Evolutionary conservation across 495 filamentous ascomycete species (phyloP).

Genomic region (Immersiella caudata): DNA sequence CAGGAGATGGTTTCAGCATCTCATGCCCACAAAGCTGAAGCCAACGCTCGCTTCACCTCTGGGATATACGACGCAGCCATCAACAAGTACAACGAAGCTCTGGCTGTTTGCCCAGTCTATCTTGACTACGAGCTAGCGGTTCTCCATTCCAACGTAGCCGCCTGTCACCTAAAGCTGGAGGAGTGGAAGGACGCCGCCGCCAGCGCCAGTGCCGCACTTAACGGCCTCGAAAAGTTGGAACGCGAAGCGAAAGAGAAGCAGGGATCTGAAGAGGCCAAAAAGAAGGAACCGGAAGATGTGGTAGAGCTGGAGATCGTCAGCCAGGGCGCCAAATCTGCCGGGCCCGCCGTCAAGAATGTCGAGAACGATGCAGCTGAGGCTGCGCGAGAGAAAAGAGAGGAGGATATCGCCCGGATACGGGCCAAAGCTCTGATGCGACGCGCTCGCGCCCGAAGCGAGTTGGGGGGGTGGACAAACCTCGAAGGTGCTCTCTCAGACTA

Average conservation of each 20-base stretch:
- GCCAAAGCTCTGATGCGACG: slow-evolving; percentile 85
- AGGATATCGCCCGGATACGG: slow-evolving; percentile 75
- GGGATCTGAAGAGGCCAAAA: slow-evolving; percentile 16
- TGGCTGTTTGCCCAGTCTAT: slow-evolving; percentile 81
- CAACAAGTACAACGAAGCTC: slow-evolving; percentile 82
- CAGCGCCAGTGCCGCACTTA: slow-evolving; percentile 71
- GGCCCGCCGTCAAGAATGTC: slow-evolving; percentile 41
- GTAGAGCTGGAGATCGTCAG: slow-evolving; percentile 61
- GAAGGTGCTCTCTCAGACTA: slow-evolving; percentile 81
- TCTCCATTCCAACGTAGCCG: slow-evolving; percentile 82
- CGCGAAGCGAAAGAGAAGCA: slow-evolving; percentile 30
- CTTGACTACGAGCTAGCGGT: slow-evolving; percentile 90
- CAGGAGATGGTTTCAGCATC: slow-evolving; percentile 73
- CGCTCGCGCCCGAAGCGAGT: slow-evolving; percentile 70
- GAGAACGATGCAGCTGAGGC: slow-evolving; percentile 37
- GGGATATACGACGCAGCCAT: slow-evolving; percentile 82
- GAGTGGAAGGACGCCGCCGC: slow-evolving; percentile 86
- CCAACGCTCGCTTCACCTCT: slow-evolving; percentile 74
- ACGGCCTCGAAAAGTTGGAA: slow-evolving; percentile 65
- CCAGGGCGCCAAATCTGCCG: slow-evolving; percentile 53
- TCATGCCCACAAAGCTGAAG: slow-evolving; percentile 71
- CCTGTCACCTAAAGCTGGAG: slow-evolving; percentile 84
- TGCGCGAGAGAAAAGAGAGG: slow-evolving; percentile 43
- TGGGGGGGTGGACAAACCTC: slow-evolving; percentile 78
- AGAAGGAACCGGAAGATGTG: slow-evolving; percentile 57